These are phyloP conservation scores for Fusarium sp. DNA, from an alignment of 2,329 filamentous ascomycete genomes.

Conservation along the genomic window DNA sequence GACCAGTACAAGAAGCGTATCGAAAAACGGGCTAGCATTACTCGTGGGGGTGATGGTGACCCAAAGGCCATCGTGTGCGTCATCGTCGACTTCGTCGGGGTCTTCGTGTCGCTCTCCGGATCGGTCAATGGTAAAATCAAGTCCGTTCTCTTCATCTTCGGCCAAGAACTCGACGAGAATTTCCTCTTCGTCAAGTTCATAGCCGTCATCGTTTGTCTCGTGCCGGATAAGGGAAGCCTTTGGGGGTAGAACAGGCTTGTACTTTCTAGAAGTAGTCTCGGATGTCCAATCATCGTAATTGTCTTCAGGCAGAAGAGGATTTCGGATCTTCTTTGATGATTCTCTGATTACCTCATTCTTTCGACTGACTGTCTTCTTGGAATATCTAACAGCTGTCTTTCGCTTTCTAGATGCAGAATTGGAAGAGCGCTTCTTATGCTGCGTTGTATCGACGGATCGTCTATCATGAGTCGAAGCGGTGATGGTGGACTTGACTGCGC, in stretches of 20 bases:
- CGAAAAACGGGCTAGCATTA: slow-evolving; percentile 92
- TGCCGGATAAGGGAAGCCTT: slow-evolving; percentile 13
- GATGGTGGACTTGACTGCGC: slow-evolving; percentile 14
- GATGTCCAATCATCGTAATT: slow-evolving; percentile 23
- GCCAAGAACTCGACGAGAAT: slow-evolving; percentile 36
- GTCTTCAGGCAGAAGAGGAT: slow-evolving; percentile 25
- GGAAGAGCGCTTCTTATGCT: slow-evolving; percentile 11
- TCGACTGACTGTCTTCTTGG: slow-evolving; percentile 13
- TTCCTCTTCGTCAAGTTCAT: slow-evolving; percentile 24
- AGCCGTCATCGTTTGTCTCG: slow-evolving; percentile 3
- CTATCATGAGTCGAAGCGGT: slow-evolving; percentile 25
- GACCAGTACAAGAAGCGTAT: slow-evolving; percentile 95
- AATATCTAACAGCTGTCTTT: slow-evolving; percentile 15
- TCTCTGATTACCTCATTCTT: slow-evolving; percentile 17
- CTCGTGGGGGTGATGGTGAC: slow-evolving; percentile 94
- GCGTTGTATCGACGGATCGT: slow-evolving; percentile 19
- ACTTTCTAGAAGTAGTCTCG: slow-evolving; percentile 4
- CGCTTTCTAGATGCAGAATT: slow-evolving; percentile 19
- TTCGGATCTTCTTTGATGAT: slow-evolving; percentile 28
- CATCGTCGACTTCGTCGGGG: slow-evolving; percentile 40
- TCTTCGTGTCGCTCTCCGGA: slow-evolving; percentile 36
- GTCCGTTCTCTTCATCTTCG: slow-evolving; percentile 44
- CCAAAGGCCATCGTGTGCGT: slow-evolving; percentile 80
- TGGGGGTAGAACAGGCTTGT: slow-evolving; percentile 13
- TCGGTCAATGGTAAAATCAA: slow-evolving; percentile 42